Evolutionary conservation across 768 basidiomycete genomes (phyloP), one percentile per base, ranked within the genome.

Genomic region (Lactarius hengduanensis): DNA sequence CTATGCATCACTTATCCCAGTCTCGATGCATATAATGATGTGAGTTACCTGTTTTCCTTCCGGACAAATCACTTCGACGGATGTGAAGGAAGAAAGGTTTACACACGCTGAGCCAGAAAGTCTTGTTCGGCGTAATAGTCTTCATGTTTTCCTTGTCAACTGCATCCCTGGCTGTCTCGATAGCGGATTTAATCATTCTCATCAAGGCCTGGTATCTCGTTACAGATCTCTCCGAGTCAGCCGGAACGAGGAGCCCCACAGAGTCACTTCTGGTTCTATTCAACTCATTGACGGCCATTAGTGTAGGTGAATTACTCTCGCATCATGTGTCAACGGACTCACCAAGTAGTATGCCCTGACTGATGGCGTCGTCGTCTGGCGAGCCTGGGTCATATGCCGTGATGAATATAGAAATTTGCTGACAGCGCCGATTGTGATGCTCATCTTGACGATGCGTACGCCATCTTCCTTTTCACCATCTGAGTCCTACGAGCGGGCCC

Each of bases 291-390:
- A 34, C 22, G 1, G 7, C 22, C 34, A 32, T 57, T 13, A 57
- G 34, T 20, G 57, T 57, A 15, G 18, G 34, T 13, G 32, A 7
- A 13, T 34, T 40, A n/a, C 2, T 40, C 22, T 34, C 57, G 15
- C 34, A 13, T n/a, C 1, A 8, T 26, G 6, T 8, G n/a, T 36
- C 22, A 40, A 58, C 26, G 8, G 7, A 8, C n/a, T 5, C 13
- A 40, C 57, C 15, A 26, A 50, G 8, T 26, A 58, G 57, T 58
- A 40, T 18, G 1, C 16, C 22, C 13, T 58, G 22, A 58, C 34
- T n/a, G 57, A 58, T 58, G 57, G n/a, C 22, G 57, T 58, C 22
- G 57, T 58, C 38, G 22, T 58, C 13, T 58, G 57, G 57, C 2
- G 57, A 2, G 57, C 57, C 15, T 58, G 57, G 57, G 3, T 40